A percentile compares a stretch with the other conserved stretches of the same genome.
These are phyloP conservation scores for Pontederia crassipes DNA, from an alignment of 176 grass and related monocot species.

Conservation along the genomic window DNA sequence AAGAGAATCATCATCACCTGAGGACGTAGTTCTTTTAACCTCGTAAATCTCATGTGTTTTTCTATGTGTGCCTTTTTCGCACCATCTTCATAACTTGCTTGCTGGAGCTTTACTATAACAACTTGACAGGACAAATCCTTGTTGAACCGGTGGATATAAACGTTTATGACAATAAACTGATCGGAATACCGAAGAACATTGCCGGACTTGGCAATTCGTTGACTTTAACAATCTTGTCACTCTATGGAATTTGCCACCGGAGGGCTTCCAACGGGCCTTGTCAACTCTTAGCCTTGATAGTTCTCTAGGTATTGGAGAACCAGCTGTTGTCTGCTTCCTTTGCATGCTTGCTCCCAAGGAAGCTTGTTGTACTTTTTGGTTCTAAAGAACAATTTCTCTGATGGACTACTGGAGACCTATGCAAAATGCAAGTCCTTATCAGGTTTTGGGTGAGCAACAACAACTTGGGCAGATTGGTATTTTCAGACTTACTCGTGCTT, in stretches of 20 bases:
- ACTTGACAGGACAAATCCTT: slow-evolving; percentile 79
- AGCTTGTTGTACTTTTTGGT: slow-evolving; percentile 73
- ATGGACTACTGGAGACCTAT: slow-evolving; percentile 45
- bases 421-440: slow-evolving; percentile 40
- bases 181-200: no score
- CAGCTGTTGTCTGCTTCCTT: slow-evolving; percentile 43
- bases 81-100: slow-evolving; percentile 71
- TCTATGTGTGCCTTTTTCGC: no score
- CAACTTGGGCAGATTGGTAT: slow-evolving; percentile 43
- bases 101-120: slow-evolving; percentile 80
- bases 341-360: slow-evolving; percentile 37
- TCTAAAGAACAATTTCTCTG: slow-evolving; percentile 65
- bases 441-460: slow-evolving; percentile 71
- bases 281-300: slow-evolving; percentile 46
- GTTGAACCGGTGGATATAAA: slow-evolving; percentile 64
- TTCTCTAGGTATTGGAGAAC: slow-evolving; percentile 80
- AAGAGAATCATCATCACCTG: no score
- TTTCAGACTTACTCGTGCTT: slow-evolving; percentile 51
- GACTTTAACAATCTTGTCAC: slow-evolving; percentile 46
- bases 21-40: no score
- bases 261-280: slow-evolving; percentile 55
- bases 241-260: slow-evolving; percentile 67
- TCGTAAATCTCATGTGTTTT: no score
- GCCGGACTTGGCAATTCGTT: slow-evolving; percentile 55
- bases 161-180: slow-evolving; percentile 77